Conservation (phyloP, 2,329 filamentous ascomycete species). For the Colletotrichum lindemuthianum region DNA sequence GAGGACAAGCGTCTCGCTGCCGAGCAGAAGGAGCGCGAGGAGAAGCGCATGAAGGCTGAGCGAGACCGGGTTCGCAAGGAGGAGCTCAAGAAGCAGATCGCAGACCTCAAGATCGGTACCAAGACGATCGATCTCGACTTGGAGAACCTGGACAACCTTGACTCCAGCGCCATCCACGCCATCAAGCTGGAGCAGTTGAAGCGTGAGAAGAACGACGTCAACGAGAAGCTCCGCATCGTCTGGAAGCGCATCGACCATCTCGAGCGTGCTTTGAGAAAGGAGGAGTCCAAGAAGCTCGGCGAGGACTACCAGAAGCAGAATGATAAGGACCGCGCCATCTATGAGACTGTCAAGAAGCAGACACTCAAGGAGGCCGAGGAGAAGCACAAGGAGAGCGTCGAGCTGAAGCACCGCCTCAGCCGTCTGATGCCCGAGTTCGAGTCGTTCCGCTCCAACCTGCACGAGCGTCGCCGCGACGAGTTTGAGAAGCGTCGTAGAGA, state of each 20-base stretch:
- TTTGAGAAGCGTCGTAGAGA: constrained; percentile 94
- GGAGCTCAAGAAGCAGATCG: constrained; percentile 91
- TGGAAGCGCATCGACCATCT: constrained; percentile 97
- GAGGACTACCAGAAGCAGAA: constrained; percentile 88
- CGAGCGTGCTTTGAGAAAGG: constrained; percentile 95
- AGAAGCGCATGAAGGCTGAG: constrained; percentile 85
- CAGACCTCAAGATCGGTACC: constrained; percentile 88
- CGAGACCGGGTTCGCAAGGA: constrained; percentile 90
- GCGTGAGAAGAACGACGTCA: constrained; percentile 96
- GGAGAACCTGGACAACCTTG: constrained; percentile 84
- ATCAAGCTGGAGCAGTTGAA: constrained; percentile 96
- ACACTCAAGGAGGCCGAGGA: constrained; percentile 82
- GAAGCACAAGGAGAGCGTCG: constrained; percentile 92
- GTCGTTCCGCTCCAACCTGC: constrained; percentile 81
- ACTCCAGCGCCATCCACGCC: constrained; percentile 88
- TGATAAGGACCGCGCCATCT: constrained; percentile 79
- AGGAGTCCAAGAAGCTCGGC: constrained; percentile 91
- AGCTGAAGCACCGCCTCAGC: constrained; percentile 91
- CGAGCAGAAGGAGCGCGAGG: constrained; percentile 91
- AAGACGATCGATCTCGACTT: constrained; percentile 81
- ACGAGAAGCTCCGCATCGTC: constrained; percentile 88
- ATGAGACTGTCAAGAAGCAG: constrained; percentile 81
- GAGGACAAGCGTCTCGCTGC: constrained; percentile 90
- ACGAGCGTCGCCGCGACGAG: constrained; percentile 89
- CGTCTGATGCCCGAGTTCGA: constrained; percentile 88